Evolutionary conservation across 2,329 filamentous ascomycete genomes (phyloP).

Genomic region (Monilinia polystroma): DNA sequence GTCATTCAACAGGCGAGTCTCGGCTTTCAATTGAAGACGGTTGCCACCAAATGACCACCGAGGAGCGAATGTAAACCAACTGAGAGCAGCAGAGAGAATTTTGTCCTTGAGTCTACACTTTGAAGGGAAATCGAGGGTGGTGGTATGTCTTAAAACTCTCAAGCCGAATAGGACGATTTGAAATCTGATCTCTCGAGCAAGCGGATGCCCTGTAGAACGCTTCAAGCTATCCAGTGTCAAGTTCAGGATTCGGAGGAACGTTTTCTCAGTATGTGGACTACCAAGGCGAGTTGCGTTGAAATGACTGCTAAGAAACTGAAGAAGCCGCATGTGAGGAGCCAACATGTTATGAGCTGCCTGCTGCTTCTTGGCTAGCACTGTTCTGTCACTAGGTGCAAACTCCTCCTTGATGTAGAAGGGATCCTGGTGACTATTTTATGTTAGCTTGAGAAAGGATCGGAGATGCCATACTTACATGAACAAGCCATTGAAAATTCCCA

Average conservation of each 20-base stretch:
- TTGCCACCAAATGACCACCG: slow-evolving; percentile 97
- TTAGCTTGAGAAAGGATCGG: slow-evolving; percentile 37
- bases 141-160: slow-evolving; percentile 71
- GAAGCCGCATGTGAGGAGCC: slow-evolving; percentile 77
- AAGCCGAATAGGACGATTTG: slow-evolving; percentile 82
- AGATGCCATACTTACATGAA: slow-evolving; percentile 55
- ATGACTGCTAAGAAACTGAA: slow-evolving; percentile 91
- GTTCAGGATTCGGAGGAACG: slow-evolving; percentile 79
- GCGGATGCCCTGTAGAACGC: slow-evolving; percentile 71
- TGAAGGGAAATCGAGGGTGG: slow-evolving; percentile 59
- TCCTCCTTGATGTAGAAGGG: slow-evolving; percentile 91
- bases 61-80: slow-evolving; percentile 82
- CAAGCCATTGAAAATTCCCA: slow-evolving; percentile 76
- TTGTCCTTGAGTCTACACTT: slow-evolving; percentile 87
- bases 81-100: slow-evolving; percentile 79
- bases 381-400: slow-evolving; percentile 86
- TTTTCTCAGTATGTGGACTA: slow-evolving; percentile 74
- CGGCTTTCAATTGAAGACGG: slow-evolving; percentile 87
- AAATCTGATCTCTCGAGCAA: slow-evolving; percentile 89
- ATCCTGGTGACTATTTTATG: slow-evolving; percentile 61
- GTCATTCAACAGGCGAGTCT: slow-evolving; percentile 77
- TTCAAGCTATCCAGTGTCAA: slow-evolving; percentile 74
- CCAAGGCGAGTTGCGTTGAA: slow-evolving; percentile 91
- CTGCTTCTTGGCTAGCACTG: slow-evolving; percentile 69
- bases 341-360: slow-evolving; percentile 79